Evolutionary conservation across 306 rosid genomes (phyloP).

Genomic region (Begonia masoniana): DNA sequence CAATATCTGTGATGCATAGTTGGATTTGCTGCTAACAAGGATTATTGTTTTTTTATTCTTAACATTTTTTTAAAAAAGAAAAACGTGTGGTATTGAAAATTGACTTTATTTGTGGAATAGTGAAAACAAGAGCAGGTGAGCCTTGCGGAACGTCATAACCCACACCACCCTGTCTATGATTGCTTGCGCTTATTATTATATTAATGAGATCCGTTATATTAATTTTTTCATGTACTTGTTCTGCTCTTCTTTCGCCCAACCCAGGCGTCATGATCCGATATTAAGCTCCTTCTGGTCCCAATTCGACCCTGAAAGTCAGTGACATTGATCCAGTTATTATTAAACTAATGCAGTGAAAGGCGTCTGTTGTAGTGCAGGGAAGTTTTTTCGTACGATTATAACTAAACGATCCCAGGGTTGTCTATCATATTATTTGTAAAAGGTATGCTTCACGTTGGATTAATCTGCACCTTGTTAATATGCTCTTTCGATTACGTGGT

Average conservation of each 20-base stretch:
- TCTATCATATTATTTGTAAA: neutral
- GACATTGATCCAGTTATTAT: neutral
- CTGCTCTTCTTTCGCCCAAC: constrained; percentile 6
- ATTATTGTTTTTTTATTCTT: too few species aligned
- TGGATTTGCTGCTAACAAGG: too few species aligned
- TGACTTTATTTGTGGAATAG: neutral
- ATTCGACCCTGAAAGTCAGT: neutral
- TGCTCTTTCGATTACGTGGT: neutral
- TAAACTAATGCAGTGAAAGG: neutral
- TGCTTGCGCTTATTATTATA: constrained; percentile 1
- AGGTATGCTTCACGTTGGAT: neutral
- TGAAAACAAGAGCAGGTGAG: too few species aligned
- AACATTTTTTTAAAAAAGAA: too few species aligned
- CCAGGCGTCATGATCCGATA: constrained; percentile 80
- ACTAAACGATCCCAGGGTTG: neutral
- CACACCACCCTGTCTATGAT: neutral
- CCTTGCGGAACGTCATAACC: neutral
- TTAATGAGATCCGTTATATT: neutral
- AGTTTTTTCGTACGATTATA: neutral
- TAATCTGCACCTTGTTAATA: neutral
- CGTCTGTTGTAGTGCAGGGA: neutral
- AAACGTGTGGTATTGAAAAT: neutral
- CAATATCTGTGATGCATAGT: too few species aligned
- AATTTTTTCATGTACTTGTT: neutral
- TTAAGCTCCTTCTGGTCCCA: constrained; percentile 20